Evolutionary conservation across 1,284 basidiomycete genomes (phyloP), one percentile per base, ranked within the genome.

Genomic region (Rhodofomes roseus): DNA sequence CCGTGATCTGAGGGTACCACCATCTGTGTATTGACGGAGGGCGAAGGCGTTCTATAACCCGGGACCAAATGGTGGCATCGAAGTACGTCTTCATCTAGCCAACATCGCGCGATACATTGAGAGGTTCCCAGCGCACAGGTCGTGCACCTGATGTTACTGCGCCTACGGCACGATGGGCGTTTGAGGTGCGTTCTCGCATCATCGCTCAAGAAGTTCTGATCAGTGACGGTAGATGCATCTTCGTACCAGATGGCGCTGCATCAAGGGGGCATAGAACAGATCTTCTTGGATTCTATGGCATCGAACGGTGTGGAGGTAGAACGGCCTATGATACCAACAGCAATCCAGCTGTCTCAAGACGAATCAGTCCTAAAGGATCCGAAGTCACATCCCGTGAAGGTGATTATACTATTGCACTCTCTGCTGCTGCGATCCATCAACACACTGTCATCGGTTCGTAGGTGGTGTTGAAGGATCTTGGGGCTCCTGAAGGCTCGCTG

Each of bases 21-120:
- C 16, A 9, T n/a, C 22, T 14, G 16, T n/a, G 7, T 27, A 12
- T 12, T 48, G 25, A 48, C 16, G 46, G 44, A 12, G 25, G 36
- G 41, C 31, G n/a, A 53, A 91, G 86, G 85, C 87, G 8, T 90
- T 90, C 68, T 92, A 91, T 68, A 87, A 89, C 61, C 88, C 90
- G 6, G 74, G 77, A 20, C 70, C 77, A 6, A 69, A 78, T 46
- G 85, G 87, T 14, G 85, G 81, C 1, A 89, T 91, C 41, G 79
- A 85, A 76, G 84, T 85, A 59, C 43, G 75, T 57, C 18, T 16
- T 27, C 5, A 29, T 27, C 44, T 4, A 22, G 31, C 16, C 14
- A 16, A 12, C 43, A 11, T 4, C 22, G n/a, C 20, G 23, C 46
- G n/a, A 7, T 12, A 14, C 36, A 29, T 14, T 59, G 29, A 29